Evolutionary conservation across 2,329 filamentous ascomycete species (phyloP).

Genomic region (Mycosphaerella sp.): DNA sequence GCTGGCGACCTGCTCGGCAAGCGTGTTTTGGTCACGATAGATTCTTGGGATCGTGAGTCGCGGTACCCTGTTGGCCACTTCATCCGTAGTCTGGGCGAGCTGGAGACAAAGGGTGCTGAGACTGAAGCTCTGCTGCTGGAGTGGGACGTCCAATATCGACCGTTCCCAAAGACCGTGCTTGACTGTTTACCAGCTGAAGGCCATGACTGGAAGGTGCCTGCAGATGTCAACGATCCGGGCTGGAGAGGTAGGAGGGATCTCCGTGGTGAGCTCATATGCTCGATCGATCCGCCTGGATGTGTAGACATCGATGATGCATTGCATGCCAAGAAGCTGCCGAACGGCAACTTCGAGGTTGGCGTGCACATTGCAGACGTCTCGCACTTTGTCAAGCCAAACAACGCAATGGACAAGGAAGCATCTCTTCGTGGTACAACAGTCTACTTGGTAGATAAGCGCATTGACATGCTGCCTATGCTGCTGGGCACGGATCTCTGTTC

Average conservation of each 20-base stretch:
- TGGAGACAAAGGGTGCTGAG: conserved; percentile 96
- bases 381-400: conserved; percentile 94
- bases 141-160: conserved; percentile 95
- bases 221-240: conserved; percentile 70
- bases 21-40: conserved; percentile 85
- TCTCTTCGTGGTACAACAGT: conserved; percentile 93
- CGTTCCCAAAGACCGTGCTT: conserved; percentile 90
- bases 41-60: conserved; percentile 90
- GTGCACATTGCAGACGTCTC: conserved; percentile 99
- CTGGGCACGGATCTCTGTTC: conserved; percentile 95
- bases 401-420: conserved; percentile 93
- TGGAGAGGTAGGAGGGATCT: conserved; percentile 84
- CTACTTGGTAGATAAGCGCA: conserved; percentile 96
- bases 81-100: conserved; percentile 81
- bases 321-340: conserved; percentile 75
- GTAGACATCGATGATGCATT: conserved; percentile 98
- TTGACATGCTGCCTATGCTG: conserved; percentile 97
- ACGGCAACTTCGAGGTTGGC: conserved; percentile 92
- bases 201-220: conserved; percentile 87
- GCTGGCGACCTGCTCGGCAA: conserved; percentile 84
- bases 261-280: conserved; percentile 82
- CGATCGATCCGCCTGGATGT: conserved; percentile 92
- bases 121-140: conserved; percentile 91
- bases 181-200: conserved; percentile 89
- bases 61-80: conserved; percentile 91